phyloP scores from a whole-genome alignment of 2,329 filamentous ascomycete genomes.

The Colletotrichum falcatum region DNA sequence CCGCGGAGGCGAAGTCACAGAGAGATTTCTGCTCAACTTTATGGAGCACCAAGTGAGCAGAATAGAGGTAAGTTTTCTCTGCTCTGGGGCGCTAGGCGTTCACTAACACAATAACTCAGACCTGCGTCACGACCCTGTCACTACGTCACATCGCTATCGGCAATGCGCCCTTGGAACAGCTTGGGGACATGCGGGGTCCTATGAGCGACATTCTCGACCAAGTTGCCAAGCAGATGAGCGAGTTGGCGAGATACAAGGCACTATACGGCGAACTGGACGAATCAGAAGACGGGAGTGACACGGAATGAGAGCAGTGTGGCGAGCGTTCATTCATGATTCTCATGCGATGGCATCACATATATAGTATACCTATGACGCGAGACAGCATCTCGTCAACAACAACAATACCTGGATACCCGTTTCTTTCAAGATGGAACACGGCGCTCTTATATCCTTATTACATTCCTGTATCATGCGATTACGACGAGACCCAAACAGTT shows the following conservation, averaged over 20 bases:
- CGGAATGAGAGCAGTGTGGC: slow-evolving; percentile 45
- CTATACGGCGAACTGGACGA: slow-evolving; percentile 60
- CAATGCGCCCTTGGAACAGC: slow-evolving; percentile 68
- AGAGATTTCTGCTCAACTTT: slow-evolving; percentile 88
- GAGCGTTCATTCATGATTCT: slow-evolving; percentile 39
- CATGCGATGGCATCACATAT: slow-evolving; percentile 35
- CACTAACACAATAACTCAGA: slow-evolving; percentile 62
- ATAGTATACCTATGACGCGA: slow-evolving; percentile 41
- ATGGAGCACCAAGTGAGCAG: slow-evolving; percentile 95
- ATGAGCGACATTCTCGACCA: slow-evolving; percentile 78
- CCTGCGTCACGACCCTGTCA: slow-evolving; percentile 82
- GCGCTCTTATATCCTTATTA: slow-evolving; percentile 37
- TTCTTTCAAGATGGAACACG: slow-evolving; percentile 31
- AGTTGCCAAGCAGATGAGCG: slow-evolving; percentile 70
- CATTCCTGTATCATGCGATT: slow-evolving; percentile 39
- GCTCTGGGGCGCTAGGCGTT: not conserved
- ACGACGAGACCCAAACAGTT: slow-evolving; percentile 35
- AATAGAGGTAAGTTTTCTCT: slow-evolving; percentile 80
- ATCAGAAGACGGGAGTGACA: slow-evolving; percentile 50
- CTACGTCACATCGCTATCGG: slow-evolving; percentile 84
- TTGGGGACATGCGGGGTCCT: slow-evolving; percentile 81
- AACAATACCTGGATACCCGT: slow-evolving; percentile 39
- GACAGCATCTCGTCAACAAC: slow-evolving; percentile 33
- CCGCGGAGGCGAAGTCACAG: slow-evolving; percentile 85
- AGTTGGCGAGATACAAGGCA: slow-evolving; percentile 72